These are phyloP conservation scores for Ceratobasidium sp. DNA, from an alignment of 1,284 basidiomycete species.

Conservation along the genomic window DNA sequence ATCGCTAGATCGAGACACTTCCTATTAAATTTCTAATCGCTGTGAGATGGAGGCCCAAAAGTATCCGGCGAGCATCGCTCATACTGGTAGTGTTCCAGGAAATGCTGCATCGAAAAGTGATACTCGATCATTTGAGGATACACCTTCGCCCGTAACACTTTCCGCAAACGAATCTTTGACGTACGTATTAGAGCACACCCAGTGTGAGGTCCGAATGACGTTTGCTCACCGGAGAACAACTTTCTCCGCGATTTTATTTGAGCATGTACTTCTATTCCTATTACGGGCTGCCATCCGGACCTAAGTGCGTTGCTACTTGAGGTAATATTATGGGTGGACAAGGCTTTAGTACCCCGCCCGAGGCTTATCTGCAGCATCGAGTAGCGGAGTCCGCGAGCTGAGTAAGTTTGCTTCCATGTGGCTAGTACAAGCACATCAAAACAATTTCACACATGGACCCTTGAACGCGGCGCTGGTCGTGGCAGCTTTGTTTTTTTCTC, in stretches of 20 bases:
- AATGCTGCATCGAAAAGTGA: constrained; percentile 90
- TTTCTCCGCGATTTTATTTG: constrained; percentile 91
- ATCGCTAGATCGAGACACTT: constrained; percentile 87
- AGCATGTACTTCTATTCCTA: constrained; percentile 96
- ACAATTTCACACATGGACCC: too few relatives aligned
- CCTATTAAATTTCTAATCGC: constrained; percentile 76
- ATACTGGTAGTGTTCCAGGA: constrained; percentile 92
- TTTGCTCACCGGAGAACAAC: constrained; percentile 83
- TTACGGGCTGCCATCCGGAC: constrained; percentile 83
- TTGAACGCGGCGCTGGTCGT: too few relatives aligned
- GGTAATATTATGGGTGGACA: neutral
- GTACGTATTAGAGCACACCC: constrained; percentile 7
- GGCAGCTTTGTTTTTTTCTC: too few relatives aligned
- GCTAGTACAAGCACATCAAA: too few relatives aligned
- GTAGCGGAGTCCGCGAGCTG: too few relatives aligned
- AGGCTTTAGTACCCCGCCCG: neutral
- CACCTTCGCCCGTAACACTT: constrained; percentile 49
- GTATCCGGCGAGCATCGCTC: constrained; percentile 52
- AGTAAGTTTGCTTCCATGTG: too few relatives aligned
- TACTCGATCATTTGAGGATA: constrained; percentile 81
- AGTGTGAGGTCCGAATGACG: constrained; percentile 3
- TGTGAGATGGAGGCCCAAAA: neutral
- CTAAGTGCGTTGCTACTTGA: neutral
- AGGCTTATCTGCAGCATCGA: too few relatives aligned
- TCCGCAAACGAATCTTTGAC: constrained; percentile 52